Conservation (phyloP, 2,329 filamentous ascomycete species). For the Xylaria sp. region DNA sequence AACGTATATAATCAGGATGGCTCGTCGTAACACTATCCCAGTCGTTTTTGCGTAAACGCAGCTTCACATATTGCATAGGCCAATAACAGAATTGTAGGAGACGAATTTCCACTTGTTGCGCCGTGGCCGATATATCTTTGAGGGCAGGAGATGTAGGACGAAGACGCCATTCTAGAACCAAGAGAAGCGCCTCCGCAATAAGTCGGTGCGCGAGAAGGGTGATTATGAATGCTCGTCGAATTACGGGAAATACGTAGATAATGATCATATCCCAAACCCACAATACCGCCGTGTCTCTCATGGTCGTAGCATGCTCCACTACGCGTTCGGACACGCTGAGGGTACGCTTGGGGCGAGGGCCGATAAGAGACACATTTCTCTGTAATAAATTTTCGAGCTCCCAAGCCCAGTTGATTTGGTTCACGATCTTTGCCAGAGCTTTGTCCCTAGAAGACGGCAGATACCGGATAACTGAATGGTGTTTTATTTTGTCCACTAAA, state of each 20-base stretch:
- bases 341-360: constrained; percentile 80
- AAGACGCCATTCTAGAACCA: constrained; percentile 84
- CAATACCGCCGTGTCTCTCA: constrained; percentile 78
- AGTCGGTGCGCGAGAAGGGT: constrained; percentile 82
- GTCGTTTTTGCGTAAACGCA: constrained; percentile 87
- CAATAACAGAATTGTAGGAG: constrained; percentile 99
- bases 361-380: constrained; percentile 87
- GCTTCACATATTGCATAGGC: constrained; percentile 94
- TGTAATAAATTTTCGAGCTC: constrained; percentile 88
- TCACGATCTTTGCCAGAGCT: constrained; percentile 81
- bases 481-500: constrained; percentile 85
- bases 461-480: constrained; percentile 85
- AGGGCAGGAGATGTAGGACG: constrained; percentile 82
- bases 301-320: constrained; percentile 88
- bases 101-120: constrained; percentile 96
- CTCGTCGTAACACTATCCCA: constrained; percentile 97
- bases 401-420: constrained; percentile 95
- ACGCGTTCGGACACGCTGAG: constrained; percentile 94
- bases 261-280: constrained; percentile 76
- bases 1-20: constrained; percentile 97
- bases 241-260: constrained; percentile 80
- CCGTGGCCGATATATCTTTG: constrained; percentile 95
- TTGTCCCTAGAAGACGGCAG: constrained; percentile 83
- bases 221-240: constrained; percentile 78
- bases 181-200: constrained; percentile 80